Base-by-base conservation (phyloP, 129 eudicot genomes). In the Pulicaria dysenterica region DNA sequence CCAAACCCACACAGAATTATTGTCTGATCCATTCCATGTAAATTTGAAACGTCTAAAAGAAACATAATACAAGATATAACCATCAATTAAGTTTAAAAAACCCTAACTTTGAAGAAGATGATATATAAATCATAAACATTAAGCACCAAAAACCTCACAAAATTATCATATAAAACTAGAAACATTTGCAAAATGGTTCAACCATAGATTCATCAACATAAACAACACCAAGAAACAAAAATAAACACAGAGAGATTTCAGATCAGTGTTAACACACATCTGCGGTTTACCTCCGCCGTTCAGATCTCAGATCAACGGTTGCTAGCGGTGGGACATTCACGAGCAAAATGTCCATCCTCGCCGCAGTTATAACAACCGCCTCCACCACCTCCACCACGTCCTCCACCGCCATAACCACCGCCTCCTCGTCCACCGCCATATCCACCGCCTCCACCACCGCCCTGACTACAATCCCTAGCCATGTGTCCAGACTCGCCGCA, bases 321-420 rank as follows among this genome's bases (percentile, higher is more conserved):
- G 39, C 81, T 59, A n/a, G 76, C 54, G 54, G 46, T 86, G 0
- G 96, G 92, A 42, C 96, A 87, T 8, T 87, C 96, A 4, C 96
- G 74, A 6, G 95, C 87, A 37, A 89, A 89, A 15, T 88, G 91
- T 0, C 95, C 89, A 0, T 75, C 84, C 4, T 79, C 97, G 0
- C 96, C 96, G 19, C 96, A 89, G 74, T 76, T 84, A 15, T 73
- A 89, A 51, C 96, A 84, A 9, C 87, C 83, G 2, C 89, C 82
- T 0, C 91, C 91, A 0, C 95, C 90, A 0, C 89, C 89, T 0
- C 87, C 85, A 0, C 91, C 75, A 0, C 81, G 76, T 0, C 88
- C 85, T 0, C 83, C 74, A 2, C 86, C 83, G 3, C 82, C 72
- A 0, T 83, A 58, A 0, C 88, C 68, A 0, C 83, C 73, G 1